Evolutionary conservation across 2,329 filamentous ascomycete genomes (phyloP).

Genomic region (Botrytis elliptica): DNA sequence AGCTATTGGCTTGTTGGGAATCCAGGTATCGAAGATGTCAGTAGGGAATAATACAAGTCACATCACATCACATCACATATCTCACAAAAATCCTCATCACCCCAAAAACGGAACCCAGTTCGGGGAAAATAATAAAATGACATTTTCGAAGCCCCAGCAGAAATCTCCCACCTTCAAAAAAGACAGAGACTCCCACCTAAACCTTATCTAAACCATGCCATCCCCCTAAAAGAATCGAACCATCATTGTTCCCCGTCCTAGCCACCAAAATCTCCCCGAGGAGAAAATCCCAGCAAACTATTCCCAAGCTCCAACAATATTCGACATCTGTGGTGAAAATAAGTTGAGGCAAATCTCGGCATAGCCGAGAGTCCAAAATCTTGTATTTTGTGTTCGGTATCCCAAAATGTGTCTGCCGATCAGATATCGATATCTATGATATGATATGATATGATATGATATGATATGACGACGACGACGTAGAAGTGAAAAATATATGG

Average conservation of each 20-base stretch:
- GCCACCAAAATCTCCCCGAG: neutral
- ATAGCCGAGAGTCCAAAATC: neutral
- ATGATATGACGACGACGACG: neutral
- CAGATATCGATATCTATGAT: neutral
- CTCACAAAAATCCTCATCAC: neutral
- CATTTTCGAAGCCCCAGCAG: neutral
- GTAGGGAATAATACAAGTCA: neutral
- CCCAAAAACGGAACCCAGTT: neutral
- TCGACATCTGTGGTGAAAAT: neutral
- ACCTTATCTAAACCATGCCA: slow-evolving; percentile 8
- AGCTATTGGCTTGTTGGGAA: neutral
- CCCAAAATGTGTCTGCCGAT: neutral
- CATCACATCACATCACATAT: neutral
- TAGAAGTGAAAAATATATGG: neutral
- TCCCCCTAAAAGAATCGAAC: neutral
- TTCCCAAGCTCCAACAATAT: neutral
- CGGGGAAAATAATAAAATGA: neutral
- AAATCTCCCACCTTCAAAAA: neutral
- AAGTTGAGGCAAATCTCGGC: neutral
- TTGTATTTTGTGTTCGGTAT: neutral
- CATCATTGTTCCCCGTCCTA: neutral
- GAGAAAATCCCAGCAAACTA: neutral
- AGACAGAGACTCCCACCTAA: neutral
- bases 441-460: neutral
- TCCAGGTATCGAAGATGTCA: neutral